These are phyloP conservation scores for Lachancea thermotolerans DNA, from an alignment of 805 yeast genomes.

Conservation along the genomic window DNA sequence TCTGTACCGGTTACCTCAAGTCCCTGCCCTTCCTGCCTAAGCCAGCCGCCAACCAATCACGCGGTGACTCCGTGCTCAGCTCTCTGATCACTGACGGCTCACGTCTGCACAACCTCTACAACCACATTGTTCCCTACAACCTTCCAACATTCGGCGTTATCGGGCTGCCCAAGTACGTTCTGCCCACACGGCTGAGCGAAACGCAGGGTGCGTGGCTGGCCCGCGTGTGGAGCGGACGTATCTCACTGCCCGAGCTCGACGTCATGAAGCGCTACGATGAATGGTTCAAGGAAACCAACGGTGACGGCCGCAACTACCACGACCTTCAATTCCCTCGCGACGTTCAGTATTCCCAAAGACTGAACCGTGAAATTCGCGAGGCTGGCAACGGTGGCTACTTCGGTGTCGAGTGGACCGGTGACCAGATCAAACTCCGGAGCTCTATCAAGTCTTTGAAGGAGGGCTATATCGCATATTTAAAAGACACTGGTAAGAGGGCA, in stretches of 20 bases:
- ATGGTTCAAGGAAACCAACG: slow-evolving; percentile 36
- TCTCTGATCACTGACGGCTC: slow-evolving; percentile 42
- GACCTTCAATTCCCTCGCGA: slow-evolving; percentile 51
- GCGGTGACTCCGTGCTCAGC: slow-evolving; percentile 12
- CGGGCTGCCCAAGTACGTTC: slow-evolving; percentile 52
- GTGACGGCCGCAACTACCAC: slow-evolving; percentile 45
- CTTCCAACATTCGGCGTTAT: slow-evolving; percentile 60
- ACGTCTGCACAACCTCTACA: slow-evolving; percentile 46
- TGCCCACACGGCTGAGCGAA: slow-evolving; percentile 52
- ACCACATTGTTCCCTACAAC: slow-evolving; percentile 46
- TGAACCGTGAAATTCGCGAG: slow-evolving; percentile 33
- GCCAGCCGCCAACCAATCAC: slow-evolving; percentile 8
- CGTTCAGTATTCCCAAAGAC: slow-evolving; percentile 47
- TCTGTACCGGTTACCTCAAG: slow-evolving; percentile 71
- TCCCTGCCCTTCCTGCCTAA: slow-evolving; percentile 53
- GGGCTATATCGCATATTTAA: slow-evolving; percentile 36
- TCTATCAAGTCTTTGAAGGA: slow-evolving; percentile 40
- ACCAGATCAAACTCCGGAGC: slow-evolving; percentile 38
- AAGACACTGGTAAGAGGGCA: slow-evolving; percentile 36
- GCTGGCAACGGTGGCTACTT: slow-evolving; percentile 39
- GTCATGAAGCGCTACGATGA: slow-evolving; percentile 42
- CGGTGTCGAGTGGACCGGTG: slow-evolving; percentile 49
- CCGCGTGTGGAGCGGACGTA: slow-evolving; percentile 51
- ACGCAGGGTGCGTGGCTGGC: slow-evolving; percentile 60
- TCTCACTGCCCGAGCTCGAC: slow-evolving; percentile 42